phyloP scores from a whole-genome alignment of 345 rosid species.

The Punica granatum region DNA sequence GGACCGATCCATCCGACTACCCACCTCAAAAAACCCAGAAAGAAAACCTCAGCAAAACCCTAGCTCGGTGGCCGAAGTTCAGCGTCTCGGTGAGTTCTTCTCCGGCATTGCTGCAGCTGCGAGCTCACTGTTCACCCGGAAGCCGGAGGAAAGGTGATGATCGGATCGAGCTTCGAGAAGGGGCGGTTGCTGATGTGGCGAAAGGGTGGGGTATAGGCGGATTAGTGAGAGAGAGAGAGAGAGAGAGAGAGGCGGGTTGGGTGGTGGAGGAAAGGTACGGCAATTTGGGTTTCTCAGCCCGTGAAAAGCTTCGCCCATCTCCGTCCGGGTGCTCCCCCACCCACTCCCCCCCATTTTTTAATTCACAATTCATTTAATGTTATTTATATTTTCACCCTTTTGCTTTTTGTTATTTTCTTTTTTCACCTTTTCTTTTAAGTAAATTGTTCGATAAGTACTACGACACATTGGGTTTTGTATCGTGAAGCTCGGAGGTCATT shows the following conservation, averaged over 20 bases:
- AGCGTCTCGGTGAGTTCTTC: not conserved
- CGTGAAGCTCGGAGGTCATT: no score
- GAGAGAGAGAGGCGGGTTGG: not conserved
- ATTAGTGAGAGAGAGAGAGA: not conserved
- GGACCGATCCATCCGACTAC: constrained; percentile 56
- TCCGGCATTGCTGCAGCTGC: not conserved
- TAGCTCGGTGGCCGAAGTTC: constrained; percentile 5
- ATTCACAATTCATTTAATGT: not conserved
- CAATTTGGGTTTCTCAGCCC: constrained; percentile 1
- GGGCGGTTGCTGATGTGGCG: not conserved
- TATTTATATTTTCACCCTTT: no score
- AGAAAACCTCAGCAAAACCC: constrained; percentile 7
- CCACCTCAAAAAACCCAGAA: not conserved
- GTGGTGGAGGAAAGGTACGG: not conserved
- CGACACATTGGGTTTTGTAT: no score
- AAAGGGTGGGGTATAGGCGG: not conserved
- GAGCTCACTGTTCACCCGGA: not conserved
- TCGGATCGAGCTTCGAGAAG: not conserved
- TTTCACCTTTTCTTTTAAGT: no score
- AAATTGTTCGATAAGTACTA: no score
- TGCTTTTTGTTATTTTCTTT: no score
- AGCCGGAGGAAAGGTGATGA: not conserved
- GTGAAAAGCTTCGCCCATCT: not conserved
- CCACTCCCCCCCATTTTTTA: no score
- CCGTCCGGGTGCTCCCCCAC: not conserved